Conservation (phyloP, 257 asterid species). For the Knoxia roxburghii region DNA sequence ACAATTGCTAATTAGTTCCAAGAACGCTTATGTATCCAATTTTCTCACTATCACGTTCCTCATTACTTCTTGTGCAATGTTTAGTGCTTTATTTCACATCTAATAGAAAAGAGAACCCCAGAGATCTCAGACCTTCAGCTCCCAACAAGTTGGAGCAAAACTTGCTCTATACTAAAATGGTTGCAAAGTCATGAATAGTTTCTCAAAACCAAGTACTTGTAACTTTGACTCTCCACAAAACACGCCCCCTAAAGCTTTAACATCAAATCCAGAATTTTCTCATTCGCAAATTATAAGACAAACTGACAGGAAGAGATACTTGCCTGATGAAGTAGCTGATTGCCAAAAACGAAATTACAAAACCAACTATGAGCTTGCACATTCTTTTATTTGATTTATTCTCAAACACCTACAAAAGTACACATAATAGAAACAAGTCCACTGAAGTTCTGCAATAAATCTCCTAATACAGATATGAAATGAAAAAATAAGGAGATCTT, state of each 20-base stretch:
- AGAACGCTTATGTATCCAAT: not conserved
- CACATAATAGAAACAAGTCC: slow-evolving; percentile 19
- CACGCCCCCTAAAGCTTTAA: not conserved
- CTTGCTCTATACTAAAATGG: not conserved
- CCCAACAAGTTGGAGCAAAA: not conserved
- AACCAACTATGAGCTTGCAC: slow-evolving; percentile 72
- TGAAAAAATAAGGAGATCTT: not conserved
- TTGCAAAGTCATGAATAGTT: not conserved
- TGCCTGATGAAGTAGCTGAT: slow-evolving; percentile 64
- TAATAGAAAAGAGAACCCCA: not conserved
- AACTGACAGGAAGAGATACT: slow-evolving; percentile 24
- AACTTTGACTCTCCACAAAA: not conserved
- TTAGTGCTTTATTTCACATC: not conserved
- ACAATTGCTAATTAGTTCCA: not conserved
- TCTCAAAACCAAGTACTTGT: not conserved
- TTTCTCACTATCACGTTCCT: not conserved
- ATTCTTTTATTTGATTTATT: slow-evolving; percentile 67
- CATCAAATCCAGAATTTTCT: not conserved
- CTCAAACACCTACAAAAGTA: slow-evolving; percentile 66
- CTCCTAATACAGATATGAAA: not conserved
- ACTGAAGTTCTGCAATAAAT: slow-evolving; percentile 12
- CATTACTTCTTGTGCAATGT: not conserved
- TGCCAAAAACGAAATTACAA: slow-evolving; percentile 59
- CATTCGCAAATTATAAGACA: not conserved
- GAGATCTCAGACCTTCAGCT: not conserved